These are phyloP conservation scores for Phytophthora pini DNA, from an alignment of 352 stramenopile genomes.

Conservation along the genomic window DNA sequence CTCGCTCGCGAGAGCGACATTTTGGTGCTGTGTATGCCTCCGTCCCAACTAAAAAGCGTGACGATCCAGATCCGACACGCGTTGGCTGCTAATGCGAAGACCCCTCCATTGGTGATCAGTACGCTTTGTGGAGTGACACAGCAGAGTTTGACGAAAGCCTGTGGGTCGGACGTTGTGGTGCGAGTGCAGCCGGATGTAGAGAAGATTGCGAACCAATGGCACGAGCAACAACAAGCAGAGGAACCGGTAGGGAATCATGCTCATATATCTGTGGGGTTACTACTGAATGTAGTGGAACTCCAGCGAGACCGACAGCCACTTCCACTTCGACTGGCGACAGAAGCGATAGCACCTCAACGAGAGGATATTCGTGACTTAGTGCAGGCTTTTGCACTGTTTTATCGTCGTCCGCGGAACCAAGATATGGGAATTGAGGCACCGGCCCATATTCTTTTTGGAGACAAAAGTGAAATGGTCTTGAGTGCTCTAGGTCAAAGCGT, in stretches of 20 bases:
- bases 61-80: conserved; percentile 71
- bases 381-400: conserved; percentile 23
- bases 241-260: background rate
- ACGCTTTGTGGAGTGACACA: conserved; percentile 47
- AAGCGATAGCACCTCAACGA: conserved; percentile 26
- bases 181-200: conserved; percentile 36
- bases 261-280: conserved; percentile 1
- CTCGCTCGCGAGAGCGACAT: conserved; percentile 60
- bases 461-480: conserved; percentile 17
- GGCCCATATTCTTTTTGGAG: conserved; percentile 24
- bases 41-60: conserved; percentile 74
- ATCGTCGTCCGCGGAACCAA: conserved; percentile 16
- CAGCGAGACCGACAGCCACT: conserved; percentile 16
- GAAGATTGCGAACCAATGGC: conserved; percentile 33
- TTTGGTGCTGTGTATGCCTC: conserved; percentile 67
- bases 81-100: conserved; percentile 33
- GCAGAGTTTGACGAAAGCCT: conserved; percentile 57
- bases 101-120: conserved; percentile 50
- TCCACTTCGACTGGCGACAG: conserved; percentile 20
- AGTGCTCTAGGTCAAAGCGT: background rate
- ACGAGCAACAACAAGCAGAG: conserved; percentile 4
- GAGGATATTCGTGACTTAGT: conserved; percentile 19
- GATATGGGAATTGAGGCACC: conserved; percentile 1
- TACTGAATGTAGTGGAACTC: background rate
- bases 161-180: conserved; percentile 46